These are phyloP conservation scores for Urtica urens DNA, from an alignment of 306 rosid species.

Conservation along the genomic window DNA sequence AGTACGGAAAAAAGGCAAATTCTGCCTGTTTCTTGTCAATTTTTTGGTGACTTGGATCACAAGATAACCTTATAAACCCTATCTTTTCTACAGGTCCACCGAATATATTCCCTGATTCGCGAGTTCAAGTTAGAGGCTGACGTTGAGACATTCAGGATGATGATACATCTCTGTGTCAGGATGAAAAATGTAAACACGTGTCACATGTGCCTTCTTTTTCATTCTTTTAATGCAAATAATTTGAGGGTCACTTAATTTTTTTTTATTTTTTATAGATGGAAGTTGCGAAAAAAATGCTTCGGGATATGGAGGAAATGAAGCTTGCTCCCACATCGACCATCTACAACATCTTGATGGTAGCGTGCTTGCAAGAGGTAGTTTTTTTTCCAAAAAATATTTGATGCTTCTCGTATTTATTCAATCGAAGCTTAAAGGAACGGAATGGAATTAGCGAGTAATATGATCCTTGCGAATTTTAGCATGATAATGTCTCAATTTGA, in stretches of 20 bases:
- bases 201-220: constrained; percentile 11
- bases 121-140: constrained; percentile 31
- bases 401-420: no score
- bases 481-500: no score
- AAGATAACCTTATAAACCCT: not conserved
- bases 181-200: constrained; percentile 57
- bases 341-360: constrained; percentile 84
- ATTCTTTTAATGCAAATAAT: constrained; percentile 10
- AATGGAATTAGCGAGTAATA: no score
- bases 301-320: constrained; percentile 37
- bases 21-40: no score
- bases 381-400: no score
- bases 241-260: constrained; percentile 7
- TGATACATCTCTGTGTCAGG: constrained; percentile 49
- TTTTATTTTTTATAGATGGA: constrained; percentile 37
- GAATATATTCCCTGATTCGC: constrained; percentile 41
- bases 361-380: constrained; percentile 77
- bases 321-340: constrained; percentile 35
- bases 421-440: no score
- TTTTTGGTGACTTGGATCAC: not conserved
- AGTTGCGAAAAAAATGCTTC: constrained; percentile 51
- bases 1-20: no score
- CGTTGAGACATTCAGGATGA: constrained; percentile 49
- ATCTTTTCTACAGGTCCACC: constrained; percentile 40
- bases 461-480: no score